Conservation (phyloP, 2,329 filamentous ascomycete genomes). For the Diaporthe eres region DNA sequence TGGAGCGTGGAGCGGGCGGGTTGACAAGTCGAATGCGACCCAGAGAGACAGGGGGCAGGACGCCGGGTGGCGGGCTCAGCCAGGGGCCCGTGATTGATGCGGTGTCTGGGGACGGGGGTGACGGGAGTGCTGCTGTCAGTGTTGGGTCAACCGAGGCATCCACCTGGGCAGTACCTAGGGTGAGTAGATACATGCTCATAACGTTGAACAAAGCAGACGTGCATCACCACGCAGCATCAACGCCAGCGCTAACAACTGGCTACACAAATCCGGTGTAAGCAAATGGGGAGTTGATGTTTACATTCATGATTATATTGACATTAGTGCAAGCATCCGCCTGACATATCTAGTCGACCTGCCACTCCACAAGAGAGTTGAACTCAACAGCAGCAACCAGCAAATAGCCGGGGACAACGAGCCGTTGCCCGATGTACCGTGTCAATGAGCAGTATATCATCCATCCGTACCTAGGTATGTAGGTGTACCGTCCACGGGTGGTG, state of each 20-base stretch:
- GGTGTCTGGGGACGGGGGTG: background rate
- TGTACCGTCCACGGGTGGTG: conserved; percentile 3
- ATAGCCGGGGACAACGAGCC: background rate
- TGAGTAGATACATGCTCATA: too few species aligned
- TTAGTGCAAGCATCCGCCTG: background rate
- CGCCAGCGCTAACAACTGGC: background rate
- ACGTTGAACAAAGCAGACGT: too few species aligned
- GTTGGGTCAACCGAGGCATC: background rate
- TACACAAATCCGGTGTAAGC: background rate
- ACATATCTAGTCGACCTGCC: background rate
- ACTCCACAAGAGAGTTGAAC: background rate
- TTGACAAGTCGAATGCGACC: conserved; percentile 24
- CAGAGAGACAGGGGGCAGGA: conserved; percentile 4
- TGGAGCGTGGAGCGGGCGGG: conserved; percentile 24
- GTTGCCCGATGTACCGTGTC: background rate
- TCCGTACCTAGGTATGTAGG: background rate
- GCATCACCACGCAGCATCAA: background rate
- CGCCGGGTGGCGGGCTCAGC: conserved; percentile 31
- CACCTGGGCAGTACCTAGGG: background rate
- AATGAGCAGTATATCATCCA: conserved; percentile 1
- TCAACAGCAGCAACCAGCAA: background rate
- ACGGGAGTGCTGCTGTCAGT: background rate
- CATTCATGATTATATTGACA: background rate
- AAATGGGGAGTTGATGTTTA: background rate
- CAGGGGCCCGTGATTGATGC: conserved; percentile 18